Base-by-base conservation (phyloP, 2,329 filamentous ascomycete genomes). In the Diaporthe sp. region DNA sequence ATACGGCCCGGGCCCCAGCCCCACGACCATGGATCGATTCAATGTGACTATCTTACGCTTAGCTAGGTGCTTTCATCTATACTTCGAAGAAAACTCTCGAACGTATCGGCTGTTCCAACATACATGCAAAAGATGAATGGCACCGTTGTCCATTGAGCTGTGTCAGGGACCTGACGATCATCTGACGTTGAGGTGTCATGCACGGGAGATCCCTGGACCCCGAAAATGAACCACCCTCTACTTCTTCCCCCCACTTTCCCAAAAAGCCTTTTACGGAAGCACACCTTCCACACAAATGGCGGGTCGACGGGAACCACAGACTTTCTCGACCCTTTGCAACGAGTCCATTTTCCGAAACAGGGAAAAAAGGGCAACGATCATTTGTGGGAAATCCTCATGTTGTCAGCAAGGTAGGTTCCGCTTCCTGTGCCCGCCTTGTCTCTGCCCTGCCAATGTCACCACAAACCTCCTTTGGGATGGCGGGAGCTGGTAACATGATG, bases 341-440 rank as follows among this genome's bases (percentile, higher is more conserved):
- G 40, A n/a, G 33, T 57, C 52, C 40, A 52, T 70, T 35, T 33
- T 38, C 57, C 25, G 10, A 28, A 71, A 71, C 2, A 67, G 13
- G 35, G 25, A n/a, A 47, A 35, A 28, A 52, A 4, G 40, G 30
- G 42, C 38, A 54, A 45, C 55, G 54, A 71, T 74, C 66, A 75
- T 75, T 75, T 73, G 74, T 75, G 74, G 74, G 74, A 75, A 74
- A 75, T 75, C 71, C 9, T 64, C 33, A 35, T 13, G 17, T 35
- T 52, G 50, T 19, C 38, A 30, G 28, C 55, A 28, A 33, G 60
- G 28, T n/a, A 35, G 30, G 57, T 70, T 57, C 45, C 30, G 60
- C 33, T 35, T 57, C 42, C 15, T 17, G 19, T 35, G 64, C 13
- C 50, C 57, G 52, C 17, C 9, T 54, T n/a, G 19, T 66, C 17